These are phyloP conservation scores for Tremellales sp. DNA, from an alignment of 1,284 basidiomycete genomes.

Conservation along the genomic window DNA sequence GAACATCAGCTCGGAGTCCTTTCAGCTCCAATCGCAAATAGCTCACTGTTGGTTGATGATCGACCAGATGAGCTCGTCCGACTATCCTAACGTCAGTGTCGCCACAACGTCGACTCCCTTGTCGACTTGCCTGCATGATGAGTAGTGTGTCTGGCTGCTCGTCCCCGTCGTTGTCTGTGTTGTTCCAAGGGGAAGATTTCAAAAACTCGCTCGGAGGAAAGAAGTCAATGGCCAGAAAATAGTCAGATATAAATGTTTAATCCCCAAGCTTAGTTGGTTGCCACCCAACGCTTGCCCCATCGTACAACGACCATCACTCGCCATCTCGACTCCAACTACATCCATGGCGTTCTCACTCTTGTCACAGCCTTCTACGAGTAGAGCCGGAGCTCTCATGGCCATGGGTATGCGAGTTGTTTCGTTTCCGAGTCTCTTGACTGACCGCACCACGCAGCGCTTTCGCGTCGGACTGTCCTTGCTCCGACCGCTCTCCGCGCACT, in stretches of 20 bases:
- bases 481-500: slow-evolving; percentile 5
- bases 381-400: slow-evolving; percentile 7
- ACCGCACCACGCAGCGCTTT: not conserved
- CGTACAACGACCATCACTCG: too few species aligned
- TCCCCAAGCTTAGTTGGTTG: too few species aligned
- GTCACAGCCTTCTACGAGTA: slow-evolving; percentile 8
- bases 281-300: slow-evolving; percentile 2
- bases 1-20: not conserved
- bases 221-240: too few species aligned
- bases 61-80: slow-evolving; percentile 94
- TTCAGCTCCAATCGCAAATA: not conserved
- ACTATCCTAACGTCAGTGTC: slow-evolving; percentile 49
- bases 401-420: slow-evolving; percentile 1
- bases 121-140: not conserved
- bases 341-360: slow-evolving; percentile 22
- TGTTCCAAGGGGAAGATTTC: too few species aligned
- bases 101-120: not conserved
- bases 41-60: slow-evolving; percentile 79
- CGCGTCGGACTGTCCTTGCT: slow-evolving; percentile 1
- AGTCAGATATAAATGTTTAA: too few species aligned
- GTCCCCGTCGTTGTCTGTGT: too few species aligned
- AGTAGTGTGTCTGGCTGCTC: too few species aligned
- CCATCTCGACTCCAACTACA: too few species aligned
- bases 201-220: too few species aligned
- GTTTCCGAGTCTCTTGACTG: not conserved